Conservation (phyloP, 192 early-diverging fungal genomes). For the Umbelopsis ramanniana region DNA sequence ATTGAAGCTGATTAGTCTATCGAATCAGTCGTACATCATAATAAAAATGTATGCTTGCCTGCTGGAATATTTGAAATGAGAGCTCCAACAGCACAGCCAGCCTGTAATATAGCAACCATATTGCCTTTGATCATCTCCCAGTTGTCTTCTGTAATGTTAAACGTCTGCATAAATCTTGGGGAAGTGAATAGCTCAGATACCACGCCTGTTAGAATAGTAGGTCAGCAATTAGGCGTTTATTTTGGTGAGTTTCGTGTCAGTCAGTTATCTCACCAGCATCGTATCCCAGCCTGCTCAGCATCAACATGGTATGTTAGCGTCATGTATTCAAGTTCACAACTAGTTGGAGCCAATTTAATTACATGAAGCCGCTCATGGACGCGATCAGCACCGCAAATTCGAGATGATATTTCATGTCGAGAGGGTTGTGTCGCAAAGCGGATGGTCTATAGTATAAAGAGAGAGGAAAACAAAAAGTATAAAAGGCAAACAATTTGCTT, state of each 20-base stretch:
- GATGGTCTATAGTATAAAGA: neutral
- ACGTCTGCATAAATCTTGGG: slow-evolving; percentile 25
- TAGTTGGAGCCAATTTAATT: neutral
- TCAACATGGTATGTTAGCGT: neutral
- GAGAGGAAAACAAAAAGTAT: neutral
- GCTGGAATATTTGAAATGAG: slow-evolving; percentile 33
- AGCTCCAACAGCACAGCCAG: slow-evolving; percentile 44
- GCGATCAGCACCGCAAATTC: slow-evolving; percentile 46
- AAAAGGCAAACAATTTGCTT: neutral
- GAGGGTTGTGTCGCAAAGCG: neutral
- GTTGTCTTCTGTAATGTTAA: slow-evolving; percentile 25
- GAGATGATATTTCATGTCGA: slow-evolving; percentile 17
- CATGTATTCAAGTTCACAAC: neutral
- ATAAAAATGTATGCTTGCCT: slow-evolving; percentile 3
- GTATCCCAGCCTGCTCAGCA: slow-evolving; percentile 55
- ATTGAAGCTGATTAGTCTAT: slow-evolving; percentile 13
- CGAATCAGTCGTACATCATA: no score
- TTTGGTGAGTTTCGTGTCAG: no score
- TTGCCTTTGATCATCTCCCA: slow-evolving; percentile 21
- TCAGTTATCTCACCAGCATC: slow-evolving; percentile 51
- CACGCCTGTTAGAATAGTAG: slow-evolving; percentile 11
- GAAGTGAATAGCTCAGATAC: slow-evolving; percentile 67
- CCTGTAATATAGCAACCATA: slow-evolving; percentile 33
- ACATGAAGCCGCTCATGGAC: slow-evolving; percentile 56
- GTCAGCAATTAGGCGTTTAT: neutral